Evolutionary conservation across 805 yeast genomes (phyloP).

Genomic region (Groenewaldozyma salmanticensis): DNA sequence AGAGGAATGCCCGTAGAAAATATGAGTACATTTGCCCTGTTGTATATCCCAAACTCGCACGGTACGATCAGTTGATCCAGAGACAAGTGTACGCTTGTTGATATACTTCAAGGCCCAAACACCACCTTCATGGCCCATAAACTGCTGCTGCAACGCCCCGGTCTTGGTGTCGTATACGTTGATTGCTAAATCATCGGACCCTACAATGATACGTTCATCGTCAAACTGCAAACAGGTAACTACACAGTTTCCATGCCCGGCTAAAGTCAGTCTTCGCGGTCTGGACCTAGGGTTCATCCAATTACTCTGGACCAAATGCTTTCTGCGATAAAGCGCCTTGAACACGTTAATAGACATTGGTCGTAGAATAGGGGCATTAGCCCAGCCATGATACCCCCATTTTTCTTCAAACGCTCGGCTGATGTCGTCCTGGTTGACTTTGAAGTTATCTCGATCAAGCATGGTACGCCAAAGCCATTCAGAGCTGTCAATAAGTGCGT

Average conservation of each 20-base stretch:
- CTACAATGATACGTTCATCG: slow-evolving; percentile 81
- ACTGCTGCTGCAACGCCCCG: slow-evolving; percentile 51
- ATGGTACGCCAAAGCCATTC: slow-evolving; percentile 62
- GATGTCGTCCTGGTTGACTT: slow-evolving; percentile 26
- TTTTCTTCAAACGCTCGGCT: slow-evolving; percentile 27
- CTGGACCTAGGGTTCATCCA: slow-evolving; percentile 71
- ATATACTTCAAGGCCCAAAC: slow-evolving; percentile 95
- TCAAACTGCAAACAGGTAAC: slow-evolving; percentile 93
- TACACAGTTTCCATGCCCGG: slow-evolving; percentile 70
- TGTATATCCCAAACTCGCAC: slow-evolving; percentile 89
- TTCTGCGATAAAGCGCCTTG: slow-evolving; percentile 52
- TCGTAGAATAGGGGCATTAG: background rate
- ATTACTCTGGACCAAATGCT: slow-evolving; percentile 47
- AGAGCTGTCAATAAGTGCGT: slow-evolving; percentile 47
- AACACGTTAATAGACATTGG: slow-evolving; percentile 26
- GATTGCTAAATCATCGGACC: slow-evolving; percentile 79
- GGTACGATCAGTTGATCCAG: slow-evolving; percentile 91
- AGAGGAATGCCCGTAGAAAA: slow-evolving; percentile 84
- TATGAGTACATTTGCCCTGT: slow-evolving; percentile 80
- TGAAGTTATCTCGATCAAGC: slow-evolving; percentile 50
- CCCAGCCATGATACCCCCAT: slow-evolving; percentile 29
- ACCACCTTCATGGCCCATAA: slow-evolving; percentile 92
- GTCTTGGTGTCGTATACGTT: slow-evolving; percentile 69
- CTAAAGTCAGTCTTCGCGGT: slow-evolving; percentile 58
- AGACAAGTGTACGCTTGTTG: slow-evolving; percentile 63